Base-by-base conservation (phyloP, 1,284 basidiomycete genomes). In the Psilocybe mexicana region DNA sequence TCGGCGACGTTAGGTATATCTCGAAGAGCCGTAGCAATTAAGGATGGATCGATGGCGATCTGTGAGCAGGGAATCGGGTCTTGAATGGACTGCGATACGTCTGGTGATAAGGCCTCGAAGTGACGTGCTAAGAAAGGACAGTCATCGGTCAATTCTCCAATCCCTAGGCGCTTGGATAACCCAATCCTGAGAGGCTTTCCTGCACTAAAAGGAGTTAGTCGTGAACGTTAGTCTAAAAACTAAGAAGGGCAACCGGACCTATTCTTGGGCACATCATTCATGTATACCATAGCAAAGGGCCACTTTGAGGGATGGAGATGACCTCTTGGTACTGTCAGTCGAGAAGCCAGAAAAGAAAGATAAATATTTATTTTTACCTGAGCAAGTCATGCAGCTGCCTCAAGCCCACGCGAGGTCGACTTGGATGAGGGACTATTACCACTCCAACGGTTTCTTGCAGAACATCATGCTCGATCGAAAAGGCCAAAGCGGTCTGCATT, bases 1-100 rank as follows among this genome's bases (percentile, higher is more conserved):
- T 87, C 85, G 7, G 67, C 57, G 14, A 87, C 77, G 30, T 78
- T 80, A 1, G 70, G 61, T n/a, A 83, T 68, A 1, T 69, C 65
- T 2, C 76, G 69, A 11, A 89, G 65, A 0, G 80, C 79, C 0
- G 71, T 68, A 61, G 83, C 77, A 14, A 87, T 71, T 0, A 57
- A 63, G 11, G 52, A 51, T 1, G 70, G n/a, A 52, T 76, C 68
- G 53, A 78, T 52, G 0, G 65, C 42, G 2, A 79, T 76, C 6
- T 55, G 60, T 2, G 62, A 58, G 61, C 74, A 79, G 0, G 71
- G 60, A 33, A 81, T 79, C 2, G 76, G 71, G 44, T 73, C 69
- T 0, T 74, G 72, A 2, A 79, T 64, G 6, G 72, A 60, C 0
- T 73, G 71, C 36, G 66, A 65, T 47, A 67, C 67, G 51, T 66